phyloP scores from a whole-genome alignment of 2,329 filamentous ascomycete species.

The Cadophora gregata region DNA sequence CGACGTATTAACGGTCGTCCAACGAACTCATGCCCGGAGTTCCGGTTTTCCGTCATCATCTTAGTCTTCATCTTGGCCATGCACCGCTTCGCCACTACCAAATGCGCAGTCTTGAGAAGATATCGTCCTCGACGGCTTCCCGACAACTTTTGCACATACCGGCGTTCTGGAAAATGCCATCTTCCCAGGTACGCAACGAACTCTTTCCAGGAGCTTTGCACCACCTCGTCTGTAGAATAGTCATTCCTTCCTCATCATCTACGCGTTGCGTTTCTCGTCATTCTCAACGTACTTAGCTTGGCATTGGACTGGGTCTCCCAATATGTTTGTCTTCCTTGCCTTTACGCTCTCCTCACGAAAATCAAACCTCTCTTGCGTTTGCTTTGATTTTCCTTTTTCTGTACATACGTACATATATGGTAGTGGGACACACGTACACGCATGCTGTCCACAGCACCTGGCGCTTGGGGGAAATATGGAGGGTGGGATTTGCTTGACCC shows the following conservation, averaged over 20 bases:
- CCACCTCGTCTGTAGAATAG: conserved; percentile 18
- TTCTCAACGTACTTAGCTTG: too few species aligned
- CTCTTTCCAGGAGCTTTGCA: neutral
- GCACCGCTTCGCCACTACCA: neutral
- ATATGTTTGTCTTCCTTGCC: neutral
- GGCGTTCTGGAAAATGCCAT: conserved; percentile 18
- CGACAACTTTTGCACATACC: conserved; percentile 7
- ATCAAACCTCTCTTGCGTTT: neutral
- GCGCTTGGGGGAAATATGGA: neutral
- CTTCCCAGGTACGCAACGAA: neutral
- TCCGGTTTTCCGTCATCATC: conserved; percentile 8
- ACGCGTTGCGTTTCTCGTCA: neutral
- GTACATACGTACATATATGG: conserved; percentile 6
- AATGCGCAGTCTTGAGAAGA: neutral
- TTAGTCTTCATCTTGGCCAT: neutral
- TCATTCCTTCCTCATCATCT: conserved; percentile 12
- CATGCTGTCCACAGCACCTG: conserved; percentile 6
- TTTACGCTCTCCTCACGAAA: neutral
- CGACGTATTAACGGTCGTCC: neutral
- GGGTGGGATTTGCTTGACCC: neutral
- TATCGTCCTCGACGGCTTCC: neutral
- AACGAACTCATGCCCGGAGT: conserved; percentile 18
- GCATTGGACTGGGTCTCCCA: neutral
- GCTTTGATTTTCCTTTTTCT: conserved; percentile 1
- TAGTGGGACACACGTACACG: conserved; percentile 15